Base-by-base conservation (phyloP, 2,329 filamentous ascomycete genomes). In the Sordariomycetes sp. region DNA sequence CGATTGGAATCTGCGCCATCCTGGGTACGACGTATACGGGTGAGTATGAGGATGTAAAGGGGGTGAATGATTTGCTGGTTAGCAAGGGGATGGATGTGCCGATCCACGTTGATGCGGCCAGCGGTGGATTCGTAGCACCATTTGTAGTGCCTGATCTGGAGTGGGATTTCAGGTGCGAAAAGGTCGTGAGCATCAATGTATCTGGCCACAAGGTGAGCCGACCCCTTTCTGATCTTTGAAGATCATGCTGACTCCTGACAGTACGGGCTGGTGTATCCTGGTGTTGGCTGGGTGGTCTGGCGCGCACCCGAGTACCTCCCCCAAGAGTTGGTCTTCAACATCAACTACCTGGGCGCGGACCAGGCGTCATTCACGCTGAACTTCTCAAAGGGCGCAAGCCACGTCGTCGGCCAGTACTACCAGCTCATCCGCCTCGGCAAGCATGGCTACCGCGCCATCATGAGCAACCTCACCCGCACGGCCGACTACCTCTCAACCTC, bases 341-440 rank as follows among this genome's bases (percentile, higher is more conserved):
- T 96, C 73, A 95, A 95, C 72, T 96, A 96, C 63, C 81, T 95
- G 6, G 90, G 90, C 32, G 88, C 90, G 9, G 86, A 95, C 53
- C 90, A 96, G 57, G 82, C 87, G 3, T 94, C 86, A 4, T 95
- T 95, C 64, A 95, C 90, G 0, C 77, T 96, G 39, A 96, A 96
- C 70, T 96, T 96, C 68, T 93, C 85, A 53, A 94, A 94, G 58
- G 88, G 88, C 37, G 90, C 90, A 10, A 86, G 82, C 6, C 88
- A 95, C 54, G 85, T 95, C 51, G 94, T 96, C 41, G 90, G 86
- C 19, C 90, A 96, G 62, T 96, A 95, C 66, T 95, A 96, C 66
- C 88, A 95, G 63, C 73, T 96, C 53, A 94, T 95, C 55, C 85
- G 90, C 20, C 78, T 96, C 4, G 90, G 90, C 40, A 94, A 93